These are phyloP conservation scores for Penicillium parvum DNA, from an alignment of 495 filamentous ascomycete genomes.

Conservation along the genomic window DNA sequence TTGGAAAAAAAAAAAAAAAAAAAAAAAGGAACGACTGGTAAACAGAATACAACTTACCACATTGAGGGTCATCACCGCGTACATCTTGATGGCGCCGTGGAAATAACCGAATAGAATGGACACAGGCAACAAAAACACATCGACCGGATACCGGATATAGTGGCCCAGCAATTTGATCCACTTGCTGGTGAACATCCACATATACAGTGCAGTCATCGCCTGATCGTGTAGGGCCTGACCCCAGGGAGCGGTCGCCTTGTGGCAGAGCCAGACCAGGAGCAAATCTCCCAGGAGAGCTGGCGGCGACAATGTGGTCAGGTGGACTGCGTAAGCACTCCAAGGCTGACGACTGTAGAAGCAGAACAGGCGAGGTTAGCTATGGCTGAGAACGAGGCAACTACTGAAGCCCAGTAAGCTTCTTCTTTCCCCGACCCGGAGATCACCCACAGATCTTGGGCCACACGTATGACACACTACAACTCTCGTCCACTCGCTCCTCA, in stretches of 20 bases:
- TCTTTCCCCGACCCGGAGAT: constrained; percentile 2
- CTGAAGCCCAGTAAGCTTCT: not conserved
- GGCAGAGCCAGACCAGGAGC: constrained; percentile 52
- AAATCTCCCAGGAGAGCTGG: constrained; percentile 62
- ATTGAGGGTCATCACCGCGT: constrained; percentile 65
- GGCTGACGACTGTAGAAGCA: constrained; percentile 53
- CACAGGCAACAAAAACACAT: constrained; percentile 64
- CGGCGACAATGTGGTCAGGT: constrained; percentile 69
- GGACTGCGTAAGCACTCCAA: constrained; percentile 74
- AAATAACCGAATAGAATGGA: constrained; percentile 75
- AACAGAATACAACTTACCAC: constrained; percentile 49
- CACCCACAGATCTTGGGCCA: not conserved
- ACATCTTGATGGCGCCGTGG: constrained; percentile 73
- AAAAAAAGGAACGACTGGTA: constrained; percentile 5
- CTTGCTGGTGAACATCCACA: constrained; percentile 69
- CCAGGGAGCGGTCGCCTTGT: constrained; percentile 44
- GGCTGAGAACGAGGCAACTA: constrained; percentile 6
- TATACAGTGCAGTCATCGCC: constrained; percentile 48
- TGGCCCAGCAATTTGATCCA: constrained; percentile 71
- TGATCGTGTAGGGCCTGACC: constrained; percentile 34
- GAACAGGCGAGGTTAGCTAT: constrained; percentile 26
- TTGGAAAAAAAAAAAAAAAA: constrained; percentile 7
- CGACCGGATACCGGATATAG: constrained; percentile 64
- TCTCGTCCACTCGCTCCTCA: too few relatives aligned
- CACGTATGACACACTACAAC: too few relatives aligned